Base-by-base conservation (phyloP, 148 eudicot genomes). In the Vaccinium myrtillus region DNA sequence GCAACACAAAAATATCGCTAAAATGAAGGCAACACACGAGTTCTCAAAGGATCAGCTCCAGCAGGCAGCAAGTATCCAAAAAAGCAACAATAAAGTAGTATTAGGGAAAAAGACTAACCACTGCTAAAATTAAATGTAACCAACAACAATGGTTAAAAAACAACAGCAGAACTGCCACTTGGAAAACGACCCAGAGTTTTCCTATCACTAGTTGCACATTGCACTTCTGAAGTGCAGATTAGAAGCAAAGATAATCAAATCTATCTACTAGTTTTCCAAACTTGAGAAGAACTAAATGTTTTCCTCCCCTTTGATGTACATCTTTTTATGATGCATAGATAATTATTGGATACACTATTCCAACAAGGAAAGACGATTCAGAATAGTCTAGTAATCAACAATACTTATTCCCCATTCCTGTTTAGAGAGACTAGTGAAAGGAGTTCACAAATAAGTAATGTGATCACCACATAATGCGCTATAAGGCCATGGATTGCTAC, bases 1-100 rank as follows among this genome's bases (percentile, higher is more conserved):
- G 83, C 82, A 83, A 87, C 14, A 16, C 46, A 87, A 51, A 6
- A 56, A 23, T 53, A 13, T 5, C 27, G 3, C 46, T 39, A 75
- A 32, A 53, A 50, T 59, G 16, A 75, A 39, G 32, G 67, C 11
- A 69, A 77, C 36, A 6, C 36, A 43, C 46, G 46, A 43, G 46
- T 43, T 43, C 6, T 43, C 46, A 43, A 43, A n/a, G 30, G 8
- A 15, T 61, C 23, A 73, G 56, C 81, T 73, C 39, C 11, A 80
- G 59, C 25, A 81, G 6, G 23, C 11, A 80, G 59, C 25, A 81
- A 11, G 23, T 73, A 39, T 58, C 39, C 19, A 80, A 36, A 32
- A 80, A 79, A 15, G n/a, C n/a, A 59, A 19, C 67, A 61, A 61
- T 21, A 6, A 21, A n/a, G 21, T 19, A 61, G 19, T 21, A 61